Conservation (phyloP, 129 eudicot species). For the Chrysanthemum seticuspe region DNA sequence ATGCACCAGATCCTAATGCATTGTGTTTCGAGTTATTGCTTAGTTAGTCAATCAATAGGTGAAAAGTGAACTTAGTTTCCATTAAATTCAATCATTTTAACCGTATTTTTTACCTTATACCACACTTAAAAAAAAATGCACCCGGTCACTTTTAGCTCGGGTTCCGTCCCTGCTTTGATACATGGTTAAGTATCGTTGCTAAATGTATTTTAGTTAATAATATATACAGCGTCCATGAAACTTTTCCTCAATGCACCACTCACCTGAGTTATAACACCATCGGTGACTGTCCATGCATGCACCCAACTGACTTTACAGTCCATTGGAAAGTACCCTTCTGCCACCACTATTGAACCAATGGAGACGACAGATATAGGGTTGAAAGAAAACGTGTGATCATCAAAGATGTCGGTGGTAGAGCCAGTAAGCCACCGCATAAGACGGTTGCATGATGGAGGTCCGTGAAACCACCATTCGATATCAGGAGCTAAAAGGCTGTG, state of each 20-base stretch:
- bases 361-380: slow-evolving; percentile 37
- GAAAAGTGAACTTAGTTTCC: too few relatives aligned
- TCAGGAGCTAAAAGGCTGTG: slow-evolving; percentile 46
- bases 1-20: too few relatives aligned
- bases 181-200: too few relatives aligned
- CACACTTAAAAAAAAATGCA: too few relatives aligned
- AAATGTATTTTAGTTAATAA: too few relatives aligned
- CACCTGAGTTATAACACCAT: slow-evolving; percentile 52
- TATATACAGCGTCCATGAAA: too few relatives aligned
- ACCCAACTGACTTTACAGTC: slow-evolving; percentile 41
- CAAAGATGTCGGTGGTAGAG: background rate
- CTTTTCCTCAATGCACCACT: background rate
- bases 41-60: too few relatives aligned
- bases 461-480: slow-evolving; percentile 60
- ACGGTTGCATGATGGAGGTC: slow-evolving; percentile 45
- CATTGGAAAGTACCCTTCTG: slow-evolving; percentile 39
- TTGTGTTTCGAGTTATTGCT: too few relatives aligned
- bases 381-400: slow-evolving; percentile 23
- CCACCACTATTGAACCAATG: slow-evolving; percentile 40
- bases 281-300: slow-evolving; percentile 51
- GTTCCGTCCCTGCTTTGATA: too few relatives aligned
- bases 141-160: too few relatives aligned
- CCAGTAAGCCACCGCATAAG: slow-evolving; percentile 47
- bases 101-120: too few relatives aligned
- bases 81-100: too few relatives aligned